Evolutionary conservation across 1,284 basidiomycete genomes (phyloP), one percentile per base, ranked within the genome.

Genomic region (Exobasidium rhododendri): DNA sequence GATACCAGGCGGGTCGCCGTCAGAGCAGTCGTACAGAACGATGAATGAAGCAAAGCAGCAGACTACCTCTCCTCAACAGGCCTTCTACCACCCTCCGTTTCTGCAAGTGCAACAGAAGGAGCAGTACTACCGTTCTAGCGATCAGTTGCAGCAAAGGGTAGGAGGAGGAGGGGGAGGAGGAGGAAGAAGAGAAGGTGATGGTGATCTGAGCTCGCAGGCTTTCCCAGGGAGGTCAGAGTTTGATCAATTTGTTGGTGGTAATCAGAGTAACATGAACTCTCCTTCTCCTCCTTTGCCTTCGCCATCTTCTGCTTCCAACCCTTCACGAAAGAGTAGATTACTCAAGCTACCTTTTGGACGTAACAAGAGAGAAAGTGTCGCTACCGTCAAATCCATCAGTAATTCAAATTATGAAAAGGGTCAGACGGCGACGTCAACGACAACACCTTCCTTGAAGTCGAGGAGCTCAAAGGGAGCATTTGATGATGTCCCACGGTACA

Each of bases 321-420:
- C 35, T 10, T 40, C 35, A 10, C 11, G 13, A 56, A 64, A 64
- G 30, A 59, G 32, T n/a, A 63, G 53, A 40, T 59, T 63, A 30
- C 44, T 63, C 14, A 63, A 52, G 45, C 29, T 63, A 1, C 61
- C 61, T 0, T 63, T 63, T 64, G 49, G 49, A 24, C 26, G 22
- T n/a, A 46, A 46, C 2, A 46, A 46, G 26, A 20, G 32, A 24
- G 53, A 46, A 22, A 22, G 20, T 49, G 35, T 46, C 14, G 32
- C 53, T 4, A 24, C 22, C 29, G 35, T 7, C 17, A 40, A 40
- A 40, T 43, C 28, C 6, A 55, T 40, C 5, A 20, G 44, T 47
- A 22, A 13, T 49, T 20, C 29, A 14, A 17, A 20, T 29, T n/a
- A n/a, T n/a, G n/a, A n/a, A n/a, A 46, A 46, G 17, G 32, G 53